Conservation (phyloP, 2,329 filamentous ascomycete species). For the Pezizomycotina sp. region DNA sequence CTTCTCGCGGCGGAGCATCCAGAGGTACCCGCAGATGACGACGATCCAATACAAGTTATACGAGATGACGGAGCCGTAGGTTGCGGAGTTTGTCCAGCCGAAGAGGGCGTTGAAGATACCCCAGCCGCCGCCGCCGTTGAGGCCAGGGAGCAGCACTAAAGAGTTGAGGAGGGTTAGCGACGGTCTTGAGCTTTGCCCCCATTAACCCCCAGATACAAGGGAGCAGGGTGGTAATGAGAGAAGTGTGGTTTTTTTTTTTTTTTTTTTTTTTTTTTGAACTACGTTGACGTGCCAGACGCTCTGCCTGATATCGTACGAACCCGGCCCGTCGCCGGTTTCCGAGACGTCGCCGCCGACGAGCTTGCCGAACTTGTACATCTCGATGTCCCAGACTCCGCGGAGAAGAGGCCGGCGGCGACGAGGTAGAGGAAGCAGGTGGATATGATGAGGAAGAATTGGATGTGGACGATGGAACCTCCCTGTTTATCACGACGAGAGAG, state of each 20-base stretch:
- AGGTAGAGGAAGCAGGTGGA: conserved; percentile 75
- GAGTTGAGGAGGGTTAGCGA: no score
- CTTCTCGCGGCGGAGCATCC: conserved; percentile 50
- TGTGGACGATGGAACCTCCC: conserved; percentile 45
- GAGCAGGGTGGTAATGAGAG: conserved; percentile 33
- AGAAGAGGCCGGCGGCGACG: conserved; percentile 68
- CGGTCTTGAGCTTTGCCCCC: conserved; percentile 14
- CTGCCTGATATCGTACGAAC: conserved; percentile 61
- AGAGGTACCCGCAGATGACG: conserved; percentile 47
- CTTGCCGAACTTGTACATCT: conserved; percentile 51
- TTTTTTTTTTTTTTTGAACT: no score
- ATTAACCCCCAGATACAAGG: conserved; percentile 20
- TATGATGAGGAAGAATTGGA: conserved; percentile 64
- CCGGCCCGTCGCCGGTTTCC: conserved; percentile 49
- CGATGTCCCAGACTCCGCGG: conserved; percentile 59
- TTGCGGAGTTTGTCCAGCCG: conserved; percentile 78
- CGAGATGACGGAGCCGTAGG: conserved; percentile 69
- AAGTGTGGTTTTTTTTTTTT: no score
- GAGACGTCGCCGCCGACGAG: conserved; percentile 43
- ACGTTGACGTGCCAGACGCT: conserved; percentile 74
- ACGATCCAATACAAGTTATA: conserved; percentile 80
- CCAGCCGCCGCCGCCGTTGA: conserved; percentile 64
- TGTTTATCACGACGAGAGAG: no score
- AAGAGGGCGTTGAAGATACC: conserved; percentile 74
- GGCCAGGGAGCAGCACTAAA: conserved; percentile 59